Conservation (phyloP, 768 basidiomycete genomes). For the Boletus subparvulus region DNA sequence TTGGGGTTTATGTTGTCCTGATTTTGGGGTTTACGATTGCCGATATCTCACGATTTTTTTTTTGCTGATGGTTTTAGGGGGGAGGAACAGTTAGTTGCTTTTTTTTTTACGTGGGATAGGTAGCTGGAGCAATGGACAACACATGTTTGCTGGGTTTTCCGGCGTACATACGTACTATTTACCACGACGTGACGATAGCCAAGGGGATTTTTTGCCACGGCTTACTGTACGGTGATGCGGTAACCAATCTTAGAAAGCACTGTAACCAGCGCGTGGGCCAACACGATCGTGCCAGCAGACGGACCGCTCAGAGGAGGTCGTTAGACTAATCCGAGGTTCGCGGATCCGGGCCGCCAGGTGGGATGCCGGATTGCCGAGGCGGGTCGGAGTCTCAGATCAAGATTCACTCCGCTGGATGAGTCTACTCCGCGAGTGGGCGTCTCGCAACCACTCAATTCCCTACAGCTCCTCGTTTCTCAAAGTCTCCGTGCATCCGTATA, state of each 20-base stretch:
- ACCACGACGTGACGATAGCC: neutral
- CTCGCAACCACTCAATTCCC: slow-evolving; percentile 31
- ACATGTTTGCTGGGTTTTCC: slow-evolving; percentile 10
- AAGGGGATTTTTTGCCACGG: neutral
- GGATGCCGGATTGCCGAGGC: slow-evolving; percentile 24
- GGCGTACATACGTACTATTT: slow-evolving; percentile 11
- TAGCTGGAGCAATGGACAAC: slow-evolving; percentile 11
- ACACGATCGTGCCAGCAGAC: neutral
- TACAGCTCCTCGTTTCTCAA: slow-evolving; percentile 21
- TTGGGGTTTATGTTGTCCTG: slow-evolving; percentile 23
- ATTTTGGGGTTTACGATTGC: slow-evolving; percentile 16
- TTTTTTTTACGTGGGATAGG: slow-evolving; percentile 18
- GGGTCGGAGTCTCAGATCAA: slow-evolving; percentile 29
- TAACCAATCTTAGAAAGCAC: neutral
- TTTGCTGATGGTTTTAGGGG: neutral
- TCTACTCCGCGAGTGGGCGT: slow-evolving; percentile 35
- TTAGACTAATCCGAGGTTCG: slow-evolving; percentile 25
- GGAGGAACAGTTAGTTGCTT: neutral
- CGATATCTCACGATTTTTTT: slow-evolving; percentile 14
- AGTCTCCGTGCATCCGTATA: slow-evolving; percentile 13
- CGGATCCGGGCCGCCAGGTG: neutral
- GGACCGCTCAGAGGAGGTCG: neutral
- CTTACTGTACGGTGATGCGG: neutral
- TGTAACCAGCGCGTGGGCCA: neutral
- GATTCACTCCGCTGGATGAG: slow-evolving; percentile 29